Evolutionary conservation across 2,329 filamentous ascomycete genomes (phyloP), one percentile per base, ranked within the genome.

Genomic region (Grosmannia clavigera): DNA sequence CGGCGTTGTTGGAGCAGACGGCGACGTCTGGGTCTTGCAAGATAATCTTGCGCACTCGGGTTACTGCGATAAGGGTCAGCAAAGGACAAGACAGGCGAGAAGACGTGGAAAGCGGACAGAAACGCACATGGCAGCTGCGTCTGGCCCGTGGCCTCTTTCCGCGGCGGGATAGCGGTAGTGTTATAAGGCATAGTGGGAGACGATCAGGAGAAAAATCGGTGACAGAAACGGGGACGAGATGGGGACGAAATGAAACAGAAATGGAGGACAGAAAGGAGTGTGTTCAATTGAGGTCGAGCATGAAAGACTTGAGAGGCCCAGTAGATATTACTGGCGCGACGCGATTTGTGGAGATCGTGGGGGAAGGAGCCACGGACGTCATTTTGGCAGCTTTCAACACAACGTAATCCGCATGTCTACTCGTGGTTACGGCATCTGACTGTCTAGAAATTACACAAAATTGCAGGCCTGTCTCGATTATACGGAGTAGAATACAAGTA

Each of bases 21-120:
- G 78, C 79, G 63, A 96, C 88, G 64, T 96, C 92, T 52, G 89
- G 84, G 72, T 99, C 94, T 61, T 90, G 82, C 56, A 84, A 82
- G 62, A 99, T 90, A 70, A 99, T 96, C 75, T 95, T 96, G 75
- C 96, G 96, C 61, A 99, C 90, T 68, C 94, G 84, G 22, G 94
- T 89, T 60, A 97, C 94, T 97, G 64, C 53, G 22, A 10, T n/a
- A n/a, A 19, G 12, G n/a, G 12, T 10, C n/a, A 46, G 43, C 16
- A n/a, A 2, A 19, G 19, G 35, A 58, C n/a, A 25, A 33, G 25
- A 51, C 3, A 27, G 19, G 27, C 43, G 33, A 19, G 27, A 55
- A 14, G n/a, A 2, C 12, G 16, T 27, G 12, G 6, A 27, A 19
- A 38, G 50, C 50, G 38, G n/a, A 11, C 38, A 9, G 14, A 5